A percentile compares a stretch with the other conserved stretches of the same genome.
phyloP scores from a whole-genome alignment of 805 yeast species.

The Yarrowia yakushimensis region DNA sequence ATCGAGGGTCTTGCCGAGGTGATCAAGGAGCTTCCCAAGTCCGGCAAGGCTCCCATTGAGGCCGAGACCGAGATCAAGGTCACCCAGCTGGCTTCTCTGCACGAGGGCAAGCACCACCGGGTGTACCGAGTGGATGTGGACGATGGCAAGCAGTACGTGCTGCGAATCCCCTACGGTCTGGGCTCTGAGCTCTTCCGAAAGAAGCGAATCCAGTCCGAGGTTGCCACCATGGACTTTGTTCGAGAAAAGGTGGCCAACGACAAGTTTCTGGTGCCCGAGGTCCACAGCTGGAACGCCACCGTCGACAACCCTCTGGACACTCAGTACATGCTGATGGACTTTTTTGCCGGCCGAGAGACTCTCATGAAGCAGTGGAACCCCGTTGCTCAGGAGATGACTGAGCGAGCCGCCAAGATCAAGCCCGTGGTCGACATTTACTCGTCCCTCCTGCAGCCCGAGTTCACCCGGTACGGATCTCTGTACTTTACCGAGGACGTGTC shows the following conservation, averaged over 20 bases:
- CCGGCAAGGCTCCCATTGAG: conserved; percentile 40
- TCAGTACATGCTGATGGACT: conserved; percentile 81
- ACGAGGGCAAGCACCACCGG: conserved; percentile 93
- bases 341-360: conserved; percentile 65
- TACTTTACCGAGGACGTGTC: conserved; percentile 71
- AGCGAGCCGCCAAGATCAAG: conserved; percentile 53
- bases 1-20: conserved; percentile 63
- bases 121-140: conserved; percentile 69
- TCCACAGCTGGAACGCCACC: conserved; percentile 62
- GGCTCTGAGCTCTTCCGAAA: conserved; percentile 56
- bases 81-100: conserved; percentile 74
- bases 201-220: conserved; percentile 74
- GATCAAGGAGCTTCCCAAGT: conserved; percentile 26
- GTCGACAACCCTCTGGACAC: conserved; percentile 60
- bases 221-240: conserved; percentile 87
- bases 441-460: conserved; percentile 52
- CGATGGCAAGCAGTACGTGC: conserved; percentile 55
- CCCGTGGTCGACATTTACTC: conserved; percentile 69
- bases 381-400: conserved; percentile 53
- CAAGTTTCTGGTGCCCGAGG: conserved; percentile 55
- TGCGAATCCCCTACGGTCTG: conserved; percentile 85
- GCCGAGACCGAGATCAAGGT: conserved; percentile 49
- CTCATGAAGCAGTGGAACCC: conserved; percentile 94
- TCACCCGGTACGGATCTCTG: conserved; percentile 75
- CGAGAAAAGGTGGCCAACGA: conserved; percentile 58